Evolutionary conservation across 2,329 filamentous ascomycete species (phyloP), one percentile per base, ranked within the genome.

Genomic region (Ascocoryne sarcoides): DNA sequence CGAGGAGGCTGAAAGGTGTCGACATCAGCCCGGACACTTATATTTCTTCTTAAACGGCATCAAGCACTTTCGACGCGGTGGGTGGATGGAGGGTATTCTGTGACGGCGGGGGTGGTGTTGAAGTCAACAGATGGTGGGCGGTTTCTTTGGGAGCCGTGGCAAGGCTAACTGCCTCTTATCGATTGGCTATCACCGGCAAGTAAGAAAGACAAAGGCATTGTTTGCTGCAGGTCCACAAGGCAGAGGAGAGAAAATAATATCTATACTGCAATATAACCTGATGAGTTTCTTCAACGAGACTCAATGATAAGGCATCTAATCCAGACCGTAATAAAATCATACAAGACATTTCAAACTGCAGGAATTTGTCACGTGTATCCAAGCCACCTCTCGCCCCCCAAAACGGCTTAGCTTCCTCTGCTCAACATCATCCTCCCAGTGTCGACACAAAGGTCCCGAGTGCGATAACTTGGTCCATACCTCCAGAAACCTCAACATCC

Each of bases 51-150:
- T 12, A 39, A 32, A 19, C 21, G 10, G 26, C 37, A 39, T 39
- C 10, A 39, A 39, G 5, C 73, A 85, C 58, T 63, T 90, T 92
- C 85, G 92, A 92, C 75, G 85, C 85, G 63, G 85, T 90, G 85
- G 12, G 23, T 12, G 12, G 7, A 26, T 7, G 7, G 23, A 26
- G n/a, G n/a, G n/a, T n/a, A n/a, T 12, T 12, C 12, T 7, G 23
- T 26, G 23, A 26, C 12, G 12, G 23, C 12, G 23, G 23, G 12
- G 23, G 23, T 7, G 23, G 12, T 26, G 12, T 26, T 26, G 23
- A 26, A 26, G 23, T 26, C 12, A 12, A 26, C 7, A 26, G 23
- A 26, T 7, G n/a, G n/a, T n/a, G n/a, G n/a, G n/a, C n/a, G n/a
- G n/a, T n/a, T n/a, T n/a, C n/a, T n/a, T n/a, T n/a, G n/a, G n/a